Percentiles rank a stretch among this genome's conserved stretches.
These are phyloP conservation scores for Durusdinium trenchii DNA, from an alignment of 73 alveolate genomes.

Conservation along the genomic window DNA sequence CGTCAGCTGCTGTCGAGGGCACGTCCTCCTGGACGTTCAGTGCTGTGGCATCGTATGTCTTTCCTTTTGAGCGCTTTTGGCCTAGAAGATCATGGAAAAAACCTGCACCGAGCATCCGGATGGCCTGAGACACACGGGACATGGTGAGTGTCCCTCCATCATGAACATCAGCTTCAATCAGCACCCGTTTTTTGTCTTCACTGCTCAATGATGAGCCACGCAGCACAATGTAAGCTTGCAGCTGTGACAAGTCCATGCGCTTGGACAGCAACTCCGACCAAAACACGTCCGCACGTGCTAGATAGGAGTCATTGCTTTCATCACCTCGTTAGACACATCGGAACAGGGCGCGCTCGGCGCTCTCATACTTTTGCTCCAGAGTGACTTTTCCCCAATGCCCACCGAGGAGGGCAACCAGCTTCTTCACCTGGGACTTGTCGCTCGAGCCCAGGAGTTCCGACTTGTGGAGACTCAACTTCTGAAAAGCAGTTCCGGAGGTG, in stretches of 20 bases:
- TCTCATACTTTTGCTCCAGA: neutral
- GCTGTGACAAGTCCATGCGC: neutral
- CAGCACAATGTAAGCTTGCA: neutral
- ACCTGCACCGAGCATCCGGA: too few relatives aligned
- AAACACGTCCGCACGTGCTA: neutral
- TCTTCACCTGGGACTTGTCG: neutral
- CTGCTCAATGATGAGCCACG: neutral
- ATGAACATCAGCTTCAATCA: neutral
- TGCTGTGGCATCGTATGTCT: too few relatives aligned
- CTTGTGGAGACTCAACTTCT: neutral
- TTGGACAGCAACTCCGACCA: neutral
- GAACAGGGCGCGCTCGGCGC: neutral
- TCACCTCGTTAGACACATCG: neutral
- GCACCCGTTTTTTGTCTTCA: neutral
- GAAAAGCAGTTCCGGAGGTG: neutral
- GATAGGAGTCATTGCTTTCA: neutral
- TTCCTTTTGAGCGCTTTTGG: too few relatives aligned
- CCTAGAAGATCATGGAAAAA: too few relatives aligned
- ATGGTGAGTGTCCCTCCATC: too few relatives aligned
- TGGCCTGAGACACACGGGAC: too few relatives aligned
- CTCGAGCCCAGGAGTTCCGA: neutral
- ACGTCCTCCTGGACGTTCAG: too few relatives aligned
- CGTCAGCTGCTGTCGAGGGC: too few relatives aligned
- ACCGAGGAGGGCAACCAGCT: neutral
- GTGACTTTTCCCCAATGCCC: neutral